Base-by-base conservation (phyloP, 2,329 filamentous ascomycete species). In the Ustulina deusta region DNA sequence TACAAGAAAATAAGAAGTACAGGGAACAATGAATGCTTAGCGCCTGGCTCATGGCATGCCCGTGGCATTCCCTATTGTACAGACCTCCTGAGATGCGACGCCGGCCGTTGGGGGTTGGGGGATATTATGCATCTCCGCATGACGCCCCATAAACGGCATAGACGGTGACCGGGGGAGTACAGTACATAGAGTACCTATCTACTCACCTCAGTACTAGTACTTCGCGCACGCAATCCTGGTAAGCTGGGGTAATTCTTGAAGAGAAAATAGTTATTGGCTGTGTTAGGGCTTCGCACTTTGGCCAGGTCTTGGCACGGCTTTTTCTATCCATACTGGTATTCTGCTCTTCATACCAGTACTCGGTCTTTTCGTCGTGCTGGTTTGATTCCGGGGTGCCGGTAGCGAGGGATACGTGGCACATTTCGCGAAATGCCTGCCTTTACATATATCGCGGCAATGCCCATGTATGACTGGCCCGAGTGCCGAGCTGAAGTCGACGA, bases 401-500 rank as follows among this genome's bases (percentile, higher is more conserved):
- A 34, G 17, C 34, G 7, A 60, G 11, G 11, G n/a, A 6, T 32
- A n/a, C 25, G 49, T 32, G 36, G 36, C 3, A 27, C 36, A 20
- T 32, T 27, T 10, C 13, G 29, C 5, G 22, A 42, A 32, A 63
- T 63, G 65, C 34, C 65, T 29, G 17, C 25, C 6, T 70, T 65
- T 17, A n/a, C n/a, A n/a, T n/a, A n/a, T n/a, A 68, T 70, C 52
- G 68, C 60, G 11, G 68, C 68, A 25, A 25, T 70, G 42, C 68
- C 68, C 42, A 70, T 70, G 68, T 70, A 70, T 17, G 68, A 70
- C 59, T 70, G 65, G 68, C 68, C 68, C n/a, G 68, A 70, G 51
- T 61, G 62, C 55, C 65, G 49, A 22, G 48, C 61, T 29, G 66
- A 61, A 36, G 66, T 70, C 25, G 59, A 70, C 38, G 22, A 48